phyloP scores from a whole-genome alignment of 2,329 filamentous ascomycete species.

The Xylariomycetidae sp. region DNA sequence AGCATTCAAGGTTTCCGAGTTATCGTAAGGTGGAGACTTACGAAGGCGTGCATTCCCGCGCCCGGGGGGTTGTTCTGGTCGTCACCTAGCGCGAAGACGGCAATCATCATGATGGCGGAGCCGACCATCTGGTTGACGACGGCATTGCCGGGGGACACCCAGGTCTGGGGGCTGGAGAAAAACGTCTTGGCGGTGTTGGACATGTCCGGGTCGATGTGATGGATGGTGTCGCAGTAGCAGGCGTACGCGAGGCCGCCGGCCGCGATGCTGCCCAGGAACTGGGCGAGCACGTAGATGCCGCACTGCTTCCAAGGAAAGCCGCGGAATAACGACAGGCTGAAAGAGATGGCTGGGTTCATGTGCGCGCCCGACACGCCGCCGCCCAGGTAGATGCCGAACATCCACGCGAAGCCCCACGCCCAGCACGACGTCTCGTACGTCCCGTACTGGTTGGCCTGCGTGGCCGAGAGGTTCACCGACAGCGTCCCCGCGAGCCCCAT shows the following conservation, averaged over 20 bases:
- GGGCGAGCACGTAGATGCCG: conserved; percentile 21
- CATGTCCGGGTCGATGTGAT: conserved; percentile 24
- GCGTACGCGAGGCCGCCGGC: conserved; percentile 25
- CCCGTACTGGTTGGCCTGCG: conserved; percentile 15
- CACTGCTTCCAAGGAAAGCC: conserved; percentile 32
- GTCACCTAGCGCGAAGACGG: conserved; percentile 30
- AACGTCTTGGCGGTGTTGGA: conserved; percentile 23
- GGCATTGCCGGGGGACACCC: conserved; percentile 19
- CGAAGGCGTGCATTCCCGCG: conserved; percentile 31
- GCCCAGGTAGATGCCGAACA: conserved; percentile 25
- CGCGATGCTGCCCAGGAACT: conserved; percentile 23
- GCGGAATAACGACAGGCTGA: conserved; percentile 29
- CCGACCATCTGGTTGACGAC: conserved; percentile 30
- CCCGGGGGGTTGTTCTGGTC: conserved; percentile 32
- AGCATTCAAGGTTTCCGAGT: neutral
- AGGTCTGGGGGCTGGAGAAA: conserved; percentile 23
- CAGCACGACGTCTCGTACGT: conserved; percentile 22
- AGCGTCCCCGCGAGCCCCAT: conserved; percentile 19
- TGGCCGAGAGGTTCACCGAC: conserved; percentile 19
- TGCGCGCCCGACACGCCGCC: conserved; percentile 22
- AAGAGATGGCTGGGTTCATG: conserved; percentile 29
- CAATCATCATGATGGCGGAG: conserved; percentile 28
- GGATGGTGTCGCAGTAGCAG: conserved; percentile 23
- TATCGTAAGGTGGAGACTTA: conserved; percentile 3
- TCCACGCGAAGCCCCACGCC: conserved; percentile 24